Conservation (phyloP, 1,284 basidiomycete genomes). For the Xerocomus cyaneibrunnescens region DNA sequence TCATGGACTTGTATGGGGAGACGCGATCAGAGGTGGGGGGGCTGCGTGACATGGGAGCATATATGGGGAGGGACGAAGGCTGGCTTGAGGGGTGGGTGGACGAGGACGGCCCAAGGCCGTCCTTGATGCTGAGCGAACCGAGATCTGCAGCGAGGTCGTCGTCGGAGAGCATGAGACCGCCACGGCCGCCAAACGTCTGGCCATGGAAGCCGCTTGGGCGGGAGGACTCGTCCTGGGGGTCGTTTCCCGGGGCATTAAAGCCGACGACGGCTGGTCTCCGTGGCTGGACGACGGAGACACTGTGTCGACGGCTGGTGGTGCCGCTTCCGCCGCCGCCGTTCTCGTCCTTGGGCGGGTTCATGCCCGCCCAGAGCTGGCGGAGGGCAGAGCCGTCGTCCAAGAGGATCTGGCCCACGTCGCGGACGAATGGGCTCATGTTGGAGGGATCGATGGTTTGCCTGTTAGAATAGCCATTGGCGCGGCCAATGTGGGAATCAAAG, state of each 20-base stretch:
- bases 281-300: constrained; percentile 82
- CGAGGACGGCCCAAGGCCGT: constrained; percentile 44
- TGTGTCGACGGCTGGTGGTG: constrained; percentile 80
- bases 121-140: constrained; percentile 62
- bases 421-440: constrained; percentile 78
- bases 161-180: constrained; percentile 68
- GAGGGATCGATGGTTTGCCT: constrained; percentile 57
- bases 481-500: constrained; percentile 43
- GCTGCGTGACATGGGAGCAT: constrained; percentile 64
- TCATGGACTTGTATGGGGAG: constrained; percentile 57
- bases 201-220: constrained; percentile 25
- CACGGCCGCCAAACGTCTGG: constrained; percentile 35
- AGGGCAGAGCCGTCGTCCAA: constrained; percentile 67
- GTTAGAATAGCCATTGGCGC: constrained; percentile 48
- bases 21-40: constrained; percentile 54
- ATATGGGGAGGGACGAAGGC: constrained; percentile 67
- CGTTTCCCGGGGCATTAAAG: constrained; percentile 44
- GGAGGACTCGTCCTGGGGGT: constrained; percentile 46
- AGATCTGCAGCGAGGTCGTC: constrained; percentile 76
- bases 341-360: constrained; percentile 53
- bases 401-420: constrained; percentile 75
- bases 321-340: constrained; percentile 66
- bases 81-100: constrained; percentile 52
- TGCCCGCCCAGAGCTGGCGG: constrained; percentile 68
- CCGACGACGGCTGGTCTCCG: constrained; percentile 61